Percentiles rank a stretch among this genome's conserved stretches.
phyloP scores from a whole-genome alignment of 176 grass and related monocot genomes.

The Carex myosuroides region DNA sequence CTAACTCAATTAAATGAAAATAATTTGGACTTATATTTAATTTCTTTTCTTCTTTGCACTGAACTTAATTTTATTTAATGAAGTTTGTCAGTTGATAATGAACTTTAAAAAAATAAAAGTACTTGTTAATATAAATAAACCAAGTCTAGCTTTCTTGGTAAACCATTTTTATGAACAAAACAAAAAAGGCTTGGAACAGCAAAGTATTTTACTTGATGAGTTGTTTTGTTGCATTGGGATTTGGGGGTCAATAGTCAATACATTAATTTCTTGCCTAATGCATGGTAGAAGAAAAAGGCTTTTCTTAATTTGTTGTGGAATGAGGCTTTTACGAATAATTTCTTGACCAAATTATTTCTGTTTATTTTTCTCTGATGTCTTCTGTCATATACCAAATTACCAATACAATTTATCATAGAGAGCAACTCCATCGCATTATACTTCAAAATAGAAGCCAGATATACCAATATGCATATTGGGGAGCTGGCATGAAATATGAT shows the following conservation, averaged over 20 bases:
- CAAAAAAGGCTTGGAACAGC: neutral
- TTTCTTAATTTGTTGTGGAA: neutral
- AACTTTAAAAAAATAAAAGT: neutral
- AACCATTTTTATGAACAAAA: neutral
- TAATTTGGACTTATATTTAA: neutral
- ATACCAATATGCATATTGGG: too few species aligned
- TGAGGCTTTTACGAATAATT: neutral
- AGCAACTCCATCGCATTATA: too few species aligned
- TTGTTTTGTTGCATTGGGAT: too few species aligned
- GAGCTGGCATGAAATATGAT: neutral
- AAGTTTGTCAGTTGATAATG: neutral
- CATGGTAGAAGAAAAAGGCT: neutral
- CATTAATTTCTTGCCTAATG: neutral
- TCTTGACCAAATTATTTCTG: neutral
- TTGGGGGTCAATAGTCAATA: neutral
- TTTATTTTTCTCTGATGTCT: neutral
- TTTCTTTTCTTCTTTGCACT: neutral
- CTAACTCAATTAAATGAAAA: neutral
- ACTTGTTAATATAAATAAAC: neutral
- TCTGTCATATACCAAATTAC: neutral
- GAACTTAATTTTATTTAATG: neutral
- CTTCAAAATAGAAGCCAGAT: too few species aligned
- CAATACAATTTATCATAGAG: neutral
- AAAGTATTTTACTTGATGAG: too few species aligned
- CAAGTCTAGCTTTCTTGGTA: neutral